These are phyloP conservation scores for Nothopassalora personata DNA, from an alignment of 2,329 filamentous ascomycete species.

Conservation along the genomic window DNA sequence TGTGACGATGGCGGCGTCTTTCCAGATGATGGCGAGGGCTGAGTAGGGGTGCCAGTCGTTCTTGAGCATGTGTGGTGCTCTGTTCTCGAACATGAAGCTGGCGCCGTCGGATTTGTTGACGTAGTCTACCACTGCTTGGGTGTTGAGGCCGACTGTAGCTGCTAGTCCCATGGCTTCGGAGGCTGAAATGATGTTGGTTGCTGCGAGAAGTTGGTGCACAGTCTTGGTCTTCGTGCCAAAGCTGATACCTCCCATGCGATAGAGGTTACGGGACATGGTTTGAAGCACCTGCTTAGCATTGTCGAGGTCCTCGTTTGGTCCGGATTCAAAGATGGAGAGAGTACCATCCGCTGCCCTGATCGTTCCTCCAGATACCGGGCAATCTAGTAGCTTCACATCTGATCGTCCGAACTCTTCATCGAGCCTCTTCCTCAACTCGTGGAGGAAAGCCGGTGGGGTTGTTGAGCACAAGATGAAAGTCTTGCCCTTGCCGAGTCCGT, in stretches of 20 bases:
- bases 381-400: constrained; percentile 65
- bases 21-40: constrained; percentile 45
- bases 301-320: constrained; percentile 49
- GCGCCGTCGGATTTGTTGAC: constrained; percentile 39
- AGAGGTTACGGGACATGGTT: constrained; percentile 63
- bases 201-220: constrained; percentile 54
- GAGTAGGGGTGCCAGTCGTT: constrained; percentile 45
- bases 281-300: constrained; percentile 56
- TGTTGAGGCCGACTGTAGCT: constrained; percentile 49
- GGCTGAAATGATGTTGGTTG: constrained; percentile 53
- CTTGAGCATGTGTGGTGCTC: constrained; percentile 48
- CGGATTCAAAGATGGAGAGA: constrained; percentile 67
- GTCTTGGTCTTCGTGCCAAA: constrained; percentile 54
- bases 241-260: constrained; percentile 50
- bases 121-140: constrained; percentile 45
- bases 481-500: constrained; percentile 52
- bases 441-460: constrained; percentile 61
- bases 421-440: constrained; percentile 55
- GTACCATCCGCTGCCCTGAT: constrained; percentile 65
- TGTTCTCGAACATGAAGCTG: constrained; percentile 55
- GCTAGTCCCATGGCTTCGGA: constrained; percentile 55
- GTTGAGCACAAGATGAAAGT: constrained; percentile 66
- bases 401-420: constrained; percentile 47
- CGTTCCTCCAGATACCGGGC: constrained; percentile 67
- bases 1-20: constrained; percentile 59